Conservation (phyloP, 805 yeast species). For the Pichia nanzhaoensis region DNA sequence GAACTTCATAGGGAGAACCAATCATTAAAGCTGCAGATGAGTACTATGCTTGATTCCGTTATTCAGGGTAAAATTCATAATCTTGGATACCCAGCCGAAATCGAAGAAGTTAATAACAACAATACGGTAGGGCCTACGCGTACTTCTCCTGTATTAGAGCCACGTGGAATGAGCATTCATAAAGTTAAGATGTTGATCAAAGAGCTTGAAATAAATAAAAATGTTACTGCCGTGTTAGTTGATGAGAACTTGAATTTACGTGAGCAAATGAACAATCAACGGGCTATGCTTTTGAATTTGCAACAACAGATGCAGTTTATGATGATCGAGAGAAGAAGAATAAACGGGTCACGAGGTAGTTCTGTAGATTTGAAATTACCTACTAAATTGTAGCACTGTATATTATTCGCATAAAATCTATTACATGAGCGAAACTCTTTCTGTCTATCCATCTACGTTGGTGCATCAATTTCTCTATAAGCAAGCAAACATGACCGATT, state of each 20-base stretch:
- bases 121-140: neutral
- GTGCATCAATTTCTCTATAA: no score
- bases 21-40: constrained; percentile 37
- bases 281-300: constrained; percentile 38
- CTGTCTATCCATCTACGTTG: no score
- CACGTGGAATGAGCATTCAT: constrained; percentile 31
- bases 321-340: constrained; percentile 36
- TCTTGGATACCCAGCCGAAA: constrained; percentile 39
- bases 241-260: constrained; percentile 30
- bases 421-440: no score
- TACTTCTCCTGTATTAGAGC: neutral
- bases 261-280: constrained; percentile 42
- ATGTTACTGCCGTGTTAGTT: constrained; percentile 19
- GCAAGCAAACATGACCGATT: neutral
- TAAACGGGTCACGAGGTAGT: constrained; percentile 3
- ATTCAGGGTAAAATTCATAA: constrained; percentile 45
- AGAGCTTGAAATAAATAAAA: constrained; percentile 24
- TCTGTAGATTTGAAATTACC: constrained; percentile 3
- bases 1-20: constrained; percentile 32
- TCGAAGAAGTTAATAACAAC: constrained; percentile 36
- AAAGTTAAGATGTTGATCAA: constrained; percentile 21
- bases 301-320: constrained; percentile 47
- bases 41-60: constrained; percentile 39
- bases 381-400: constrained; percentile 7
- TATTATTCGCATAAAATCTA: no score